Conservation (phyloP, 768 basidiomycete species). For the Suillus occidentalis region DNA sequence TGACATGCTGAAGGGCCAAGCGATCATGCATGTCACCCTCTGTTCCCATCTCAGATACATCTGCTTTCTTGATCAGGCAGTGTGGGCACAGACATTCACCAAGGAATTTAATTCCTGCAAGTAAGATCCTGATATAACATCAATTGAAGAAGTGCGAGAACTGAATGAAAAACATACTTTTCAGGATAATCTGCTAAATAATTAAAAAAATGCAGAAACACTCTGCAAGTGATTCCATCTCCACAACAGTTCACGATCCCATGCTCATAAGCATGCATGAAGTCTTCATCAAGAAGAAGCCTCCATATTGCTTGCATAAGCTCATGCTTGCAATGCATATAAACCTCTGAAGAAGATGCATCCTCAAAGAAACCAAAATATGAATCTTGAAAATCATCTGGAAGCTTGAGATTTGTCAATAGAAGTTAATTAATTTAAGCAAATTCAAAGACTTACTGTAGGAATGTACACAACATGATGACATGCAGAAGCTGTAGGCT, state of each 20-base stretch:
- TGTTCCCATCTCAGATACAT: conserved; percentile 13
- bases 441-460: conserved; percentile 1
- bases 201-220: conserved; percentile 7
- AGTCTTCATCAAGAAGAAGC: background rate
- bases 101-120: conserved; percentile 24
- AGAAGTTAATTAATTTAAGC: background rate
- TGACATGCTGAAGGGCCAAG: background rate
- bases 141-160: background rate
- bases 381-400: background rate
- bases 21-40: conserved; percentile 2
- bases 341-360: background rate
- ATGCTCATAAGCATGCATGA: background rate
- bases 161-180: background rate
- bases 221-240: background rate
- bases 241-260: background rate
- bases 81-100: conserved; percentile 22
- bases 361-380: background rate
- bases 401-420: background rate
- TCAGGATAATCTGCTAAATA: conserved; percentile 28
- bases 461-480: conserved; percentile 17
- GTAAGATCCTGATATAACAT: conserved; percentile 11
- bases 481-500: conserved; percentile 12
- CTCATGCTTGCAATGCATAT: background rate
- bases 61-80: conserved; percentile 13
- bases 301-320: background rate